Evolutionary conservation across 257 asterid species (phyloP), one percentile per base, ranked within the genome.

Genomic region (Schizonepeta tenuifolia): DNA sequence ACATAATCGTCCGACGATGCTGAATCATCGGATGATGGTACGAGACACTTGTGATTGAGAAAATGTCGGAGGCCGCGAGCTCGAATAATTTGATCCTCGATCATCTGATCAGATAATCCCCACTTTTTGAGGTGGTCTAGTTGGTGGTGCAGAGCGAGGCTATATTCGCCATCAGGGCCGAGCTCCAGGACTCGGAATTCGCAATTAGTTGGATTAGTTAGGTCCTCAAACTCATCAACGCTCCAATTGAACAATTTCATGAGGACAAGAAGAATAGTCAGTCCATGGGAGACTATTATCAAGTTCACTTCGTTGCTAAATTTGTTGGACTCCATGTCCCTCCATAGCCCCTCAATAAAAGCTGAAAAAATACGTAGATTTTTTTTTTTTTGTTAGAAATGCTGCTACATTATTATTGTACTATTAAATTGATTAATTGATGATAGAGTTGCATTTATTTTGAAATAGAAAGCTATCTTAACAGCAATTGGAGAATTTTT

Each of bases 241-340:
- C 83, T 86, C 96, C 96, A 90, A 20, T 83, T 75, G 77, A 90
- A 90, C 92, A 92, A 90, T 76, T 84, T 90, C 92, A 84, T 90
- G 0, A 90, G 87, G 22, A 90, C 77, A 0, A 90, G 71, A 44
- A 88, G 86, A 74, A 84, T 80, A 0, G 87, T 74, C n/a, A 90
- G 74, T 51, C 92, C 96, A 58, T 89, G 96, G 2, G 90, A 84
- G 17, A 87, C 88, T 1, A 87, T 66, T 24, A 89, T 81, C 67
- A 89, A 44, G 72, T 85, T 82, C 55, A 78, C 36, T 13, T 84
- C 90, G 1, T 75, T 65, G 38, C 64, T n/a, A 4, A 77, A 78
- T 20, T 78, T 79, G 71, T 64, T 76, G 70, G 50, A 71, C 38
- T 81, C 86, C 86, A 84, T 84, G 74, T 90, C 92, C 71, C 89